Conservation (phyloP, 768 basidiomycete genomes). For the Suillus discolor region DNA sequence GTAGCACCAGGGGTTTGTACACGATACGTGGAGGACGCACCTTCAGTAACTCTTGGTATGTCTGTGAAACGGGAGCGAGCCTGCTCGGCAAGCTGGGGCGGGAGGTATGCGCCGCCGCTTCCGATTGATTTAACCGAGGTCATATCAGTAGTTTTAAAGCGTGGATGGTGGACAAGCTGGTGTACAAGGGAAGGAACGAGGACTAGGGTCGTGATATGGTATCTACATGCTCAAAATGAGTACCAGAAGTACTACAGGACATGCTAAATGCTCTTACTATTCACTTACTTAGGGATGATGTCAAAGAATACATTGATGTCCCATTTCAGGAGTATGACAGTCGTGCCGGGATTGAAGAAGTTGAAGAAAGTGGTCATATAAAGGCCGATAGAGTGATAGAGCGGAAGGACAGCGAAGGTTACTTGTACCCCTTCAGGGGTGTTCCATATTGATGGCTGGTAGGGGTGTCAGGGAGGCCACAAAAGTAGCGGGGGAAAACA, state of each 20-base stretch:
- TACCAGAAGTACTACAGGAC: not conserved
- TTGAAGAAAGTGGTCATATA: slow-evolving; percentile 48
- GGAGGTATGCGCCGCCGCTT: slow-evolving; percentile 63
- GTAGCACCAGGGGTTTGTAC: not conserved
- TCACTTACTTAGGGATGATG: slow-evolving; percentile 52
- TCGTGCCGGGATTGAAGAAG: slow-evolving; percentile 43
- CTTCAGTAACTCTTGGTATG: slow-evolving; percentile 39
- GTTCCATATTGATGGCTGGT: slow-evolving; percentile 36
- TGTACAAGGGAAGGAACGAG: slow-evolving; percentile 60
- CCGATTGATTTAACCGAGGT: slow-evolving; percentile 42
- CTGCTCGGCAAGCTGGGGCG: slow-evolving; percentile 46
- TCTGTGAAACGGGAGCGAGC: slow-evolving; percentile 34
- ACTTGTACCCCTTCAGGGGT: slow-evolving; percentile 46
- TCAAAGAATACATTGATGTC: slow-evolving; percentile 48
- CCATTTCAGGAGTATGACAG: slow-evolving; percentile 58
- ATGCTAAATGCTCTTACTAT: not conserved
- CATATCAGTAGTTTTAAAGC: slow-evolving; percentile 46
- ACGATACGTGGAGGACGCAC: slow-evolving; percentile 28
- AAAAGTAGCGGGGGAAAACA: slow-evolving; percentile 46
- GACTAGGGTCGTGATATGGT: slow-evolving; percentile 45
- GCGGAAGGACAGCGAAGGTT: slow-evolving; percentile 54
- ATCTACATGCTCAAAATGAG: slow-evolving; percentile 36
- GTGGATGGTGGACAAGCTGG: slow-evolving; percentile 54
- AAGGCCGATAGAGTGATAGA: slow-evolving; percentile 64
- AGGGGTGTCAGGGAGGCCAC: slow-evolving; percentile 45